phyloP scores from a whole-genome alignment of 306 rosid species.

The Sechiopsis laciniata region DNA sequence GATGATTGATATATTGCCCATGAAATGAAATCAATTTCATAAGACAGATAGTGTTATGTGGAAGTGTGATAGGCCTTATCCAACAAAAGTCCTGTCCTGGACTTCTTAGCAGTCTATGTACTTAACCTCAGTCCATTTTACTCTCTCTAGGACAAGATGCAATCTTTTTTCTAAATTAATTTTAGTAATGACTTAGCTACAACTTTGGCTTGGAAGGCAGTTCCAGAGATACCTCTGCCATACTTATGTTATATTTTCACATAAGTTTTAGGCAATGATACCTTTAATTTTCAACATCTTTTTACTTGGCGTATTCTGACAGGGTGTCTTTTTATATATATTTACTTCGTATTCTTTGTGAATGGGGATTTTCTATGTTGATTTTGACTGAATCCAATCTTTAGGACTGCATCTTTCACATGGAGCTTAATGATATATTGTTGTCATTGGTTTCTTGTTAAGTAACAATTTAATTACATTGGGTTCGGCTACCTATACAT shows the following conservation, averaged over 20 bases:
- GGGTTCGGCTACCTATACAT: background rate
- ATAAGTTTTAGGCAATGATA: background rate
- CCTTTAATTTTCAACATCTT: background rate
- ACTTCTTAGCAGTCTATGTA: background rate
- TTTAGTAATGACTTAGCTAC: constrained; percentile 2
- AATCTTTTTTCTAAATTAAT: background rate
- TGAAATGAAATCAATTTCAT: background rate
- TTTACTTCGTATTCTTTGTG: constrained; percentile 1
- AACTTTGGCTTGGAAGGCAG: background rate
- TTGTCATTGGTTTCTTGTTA: background rate
- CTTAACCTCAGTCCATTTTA: background rate
- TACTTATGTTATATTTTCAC: background rate
- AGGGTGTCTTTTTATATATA: background rate
- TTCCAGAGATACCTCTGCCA: background rate
- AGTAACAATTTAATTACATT: no score
- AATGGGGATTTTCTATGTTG: background rate
- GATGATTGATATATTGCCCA: background rate
- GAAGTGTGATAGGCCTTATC: background rate
- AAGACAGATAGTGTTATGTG: background rate
- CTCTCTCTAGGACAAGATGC: background rate
- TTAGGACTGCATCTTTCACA: constrained; percentile 5
- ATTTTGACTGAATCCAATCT: constrained; percentile 1
- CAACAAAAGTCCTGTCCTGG: background rate
- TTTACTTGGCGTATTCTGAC: background rate
- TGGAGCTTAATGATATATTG: background rate